Evolutionary conservation across 345 rosid species (phyloP).

Genomic region (Bruguiera gymnorhiza): DNA sequence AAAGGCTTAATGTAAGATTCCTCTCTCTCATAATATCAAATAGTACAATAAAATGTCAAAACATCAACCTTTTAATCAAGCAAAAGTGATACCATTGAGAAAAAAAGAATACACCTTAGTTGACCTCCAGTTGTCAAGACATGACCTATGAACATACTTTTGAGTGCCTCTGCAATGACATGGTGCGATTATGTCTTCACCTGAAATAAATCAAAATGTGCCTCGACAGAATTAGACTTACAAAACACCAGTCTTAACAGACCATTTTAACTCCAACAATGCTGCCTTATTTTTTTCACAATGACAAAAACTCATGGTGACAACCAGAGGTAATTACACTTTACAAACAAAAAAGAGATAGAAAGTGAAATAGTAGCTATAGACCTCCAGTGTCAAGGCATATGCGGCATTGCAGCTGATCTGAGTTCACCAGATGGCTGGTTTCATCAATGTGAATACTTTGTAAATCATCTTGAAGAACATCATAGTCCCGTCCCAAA

Average conservation of each 20-base stretch:
- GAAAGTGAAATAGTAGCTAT: slow-evolving; percentile 16
- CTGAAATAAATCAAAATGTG: slow-evolving; percentile 39
- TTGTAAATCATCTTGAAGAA: slow-evolving; percentile 44
- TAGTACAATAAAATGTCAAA: not conserved
- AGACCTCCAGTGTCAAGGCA: slow-evolving; percentile 94
- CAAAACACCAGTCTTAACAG: not conserved
- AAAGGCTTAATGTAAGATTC: slow-evolving; percentile 7
- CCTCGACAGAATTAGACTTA: slow-evolving; percentile 14
- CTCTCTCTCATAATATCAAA: not conserved
- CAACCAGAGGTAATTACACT: slow-evolving; percentile 8
- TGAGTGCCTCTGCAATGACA: slow-evolving; percentile 99
- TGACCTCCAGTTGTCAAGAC: slow-evolving; percentile 98
- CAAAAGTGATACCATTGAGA: slow-evolving; percentile 1
- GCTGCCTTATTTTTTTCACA: not conserved
- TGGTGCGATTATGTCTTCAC: slow-evolving; percentile 92
- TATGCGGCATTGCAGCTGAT: slow-evolving; percentile 89
- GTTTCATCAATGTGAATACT: slow-evolving; percentile 59
- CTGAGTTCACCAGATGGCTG: slow-evolving; percentile 59
- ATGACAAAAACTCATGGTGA: slow-evolving; percentile 9
- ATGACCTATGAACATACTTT: slow-evolving; percentile 92
- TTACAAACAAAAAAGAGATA: slow-evolving; percentile 17
- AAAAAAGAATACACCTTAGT: slow-evolving; percentile 63
- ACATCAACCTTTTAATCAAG: slow-evolving; percentile 13
- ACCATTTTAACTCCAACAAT: not conserved
- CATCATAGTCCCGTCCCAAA: slow-evolving; percentile 38